phyloP scores from a whole-genome alignment of 2,329 filamentous ascomycete species.

The Colletotrichum tropicale region DNA sequence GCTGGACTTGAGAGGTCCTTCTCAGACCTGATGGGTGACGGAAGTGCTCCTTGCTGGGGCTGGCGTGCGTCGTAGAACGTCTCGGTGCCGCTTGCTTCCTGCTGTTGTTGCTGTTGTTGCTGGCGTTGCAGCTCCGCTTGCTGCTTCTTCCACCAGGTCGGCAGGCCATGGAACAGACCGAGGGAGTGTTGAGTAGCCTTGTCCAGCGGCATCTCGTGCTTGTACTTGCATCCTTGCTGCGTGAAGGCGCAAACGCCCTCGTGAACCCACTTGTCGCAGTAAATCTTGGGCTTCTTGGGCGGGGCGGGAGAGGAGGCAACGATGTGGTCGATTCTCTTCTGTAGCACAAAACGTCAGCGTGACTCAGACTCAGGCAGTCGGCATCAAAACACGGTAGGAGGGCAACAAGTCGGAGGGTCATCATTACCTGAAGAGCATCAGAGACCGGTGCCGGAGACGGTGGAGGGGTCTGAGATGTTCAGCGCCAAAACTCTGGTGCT shows the following conservation, averaged over 20 bases:
- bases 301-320: constrained; percentile 33
- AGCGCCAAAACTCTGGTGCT: constrained; percentile 25
- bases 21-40: background rate
- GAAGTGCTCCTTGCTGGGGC: background rate
- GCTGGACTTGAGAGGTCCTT: background rate
- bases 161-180: constrained; percentile 72
- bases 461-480: constrained; percentile 29
- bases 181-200: constrained; percentile 68
- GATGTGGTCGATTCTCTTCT: constrained; percentile 36
- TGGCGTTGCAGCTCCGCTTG: constrained; percentile 47
- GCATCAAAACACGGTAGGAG: too few species aligned
- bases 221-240: constrained; percentile 86
- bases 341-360: background rate
- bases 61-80: background rate
- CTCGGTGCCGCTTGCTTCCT: background rate
- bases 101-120: background rate
- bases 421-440: constrained; percentile 38
- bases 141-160: constrained; percentile 63
- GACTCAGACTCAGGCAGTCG: background rate
- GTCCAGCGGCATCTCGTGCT: constrained; percentile 86
- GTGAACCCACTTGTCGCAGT: constrained; percentile 90
- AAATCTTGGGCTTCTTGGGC: constrained; percentile 66
- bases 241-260: constrained; percentile 84
- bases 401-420: background rate
- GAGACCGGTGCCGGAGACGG: constrained; percentile 24